Evolutionary conservation across 2,329 filamentous ascomycete species (phyloP).

Genomic region (Colletotrichum neosansevieriae): DNA sequence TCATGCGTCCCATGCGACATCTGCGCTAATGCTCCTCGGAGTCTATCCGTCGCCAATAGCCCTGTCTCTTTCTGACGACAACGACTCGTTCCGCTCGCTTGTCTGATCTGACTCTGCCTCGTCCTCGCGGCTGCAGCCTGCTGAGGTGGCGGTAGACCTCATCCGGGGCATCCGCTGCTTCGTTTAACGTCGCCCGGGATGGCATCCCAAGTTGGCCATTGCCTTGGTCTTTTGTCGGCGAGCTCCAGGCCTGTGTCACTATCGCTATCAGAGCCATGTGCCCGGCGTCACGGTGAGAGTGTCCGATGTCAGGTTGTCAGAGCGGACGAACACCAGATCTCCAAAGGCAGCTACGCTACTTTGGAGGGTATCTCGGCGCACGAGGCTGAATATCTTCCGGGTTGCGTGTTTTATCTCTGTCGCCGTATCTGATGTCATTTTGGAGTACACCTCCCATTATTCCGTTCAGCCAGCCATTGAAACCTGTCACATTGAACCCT

Average conservation of each 20-base stretch:
- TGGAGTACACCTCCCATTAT: not conserved
- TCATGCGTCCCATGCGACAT: constrained; percentile 27
- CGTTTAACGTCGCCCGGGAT: constrained; percentile 14
- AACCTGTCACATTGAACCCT: constrained; percentile 1
- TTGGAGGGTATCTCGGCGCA: constrained; percentile 14
- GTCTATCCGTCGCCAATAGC: constrained; percentile 21
- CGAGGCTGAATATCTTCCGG: constrained; percentile 19
- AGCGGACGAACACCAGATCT: not conserved
- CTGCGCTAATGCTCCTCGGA: constrained; percentile 28
- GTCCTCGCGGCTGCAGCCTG: not conserved
- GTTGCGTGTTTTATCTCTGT: constrained; percentile 17
- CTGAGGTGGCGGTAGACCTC: constrained; percentile 34
- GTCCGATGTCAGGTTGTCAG: not conserved
- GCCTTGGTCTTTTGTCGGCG: constrained; percentile 14
- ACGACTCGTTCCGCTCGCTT: constrained; percentile 21
- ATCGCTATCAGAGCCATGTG: constrained; percentile 8
- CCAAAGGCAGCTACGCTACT: not conserved
- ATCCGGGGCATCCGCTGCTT: constrained; percentile 30
- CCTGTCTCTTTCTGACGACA: constrained; percentile 12
- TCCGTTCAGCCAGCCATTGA: constrained; percentile 4
- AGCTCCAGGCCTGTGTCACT: constrained; percentile 14
- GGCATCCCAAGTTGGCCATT: constrained; percentile 19
- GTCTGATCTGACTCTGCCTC: constrained; percentile 14
- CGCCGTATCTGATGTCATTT: constrained; percentile 29
- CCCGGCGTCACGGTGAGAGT: not conserved